These are phyloP conservation scores for Malus hybrid DNA, from an alignment of 331 rosid species.

Conservation along the genomic window DNA sequence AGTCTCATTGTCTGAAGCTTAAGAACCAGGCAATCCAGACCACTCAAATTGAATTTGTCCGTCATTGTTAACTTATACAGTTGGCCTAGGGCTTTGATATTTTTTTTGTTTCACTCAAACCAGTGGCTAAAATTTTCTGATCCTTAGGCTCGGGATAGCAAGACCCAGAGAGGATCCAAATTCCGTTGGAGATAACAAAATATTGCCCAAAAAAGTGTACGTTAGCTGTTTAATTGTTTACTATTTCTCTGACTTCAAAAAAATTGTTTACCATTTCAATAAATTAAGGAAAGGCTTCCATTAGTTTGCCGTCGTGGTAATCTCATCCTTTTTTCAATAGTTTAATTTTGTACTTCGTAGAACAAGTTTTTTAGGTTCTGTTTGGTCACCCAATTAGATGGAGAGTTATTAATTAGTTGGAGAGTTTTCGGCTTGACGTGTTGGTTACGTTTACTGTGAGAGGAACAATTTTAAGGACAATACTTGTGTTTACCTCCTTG, in stretches of 20 bases:
- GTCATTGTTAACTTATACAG: no score
- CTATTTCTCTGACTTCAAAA: no score
- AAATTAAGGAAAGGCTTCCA: background rate
- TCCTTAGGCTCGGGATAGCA: accelerated
- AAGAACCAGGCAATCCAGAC: no score
- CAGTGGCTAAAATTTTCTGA: no score
- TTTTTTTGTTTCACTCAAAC: no score
- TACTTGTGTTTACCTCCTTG: no score
- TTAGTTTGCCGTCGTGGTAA: background rate
- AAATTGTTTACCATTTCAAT: background rate
- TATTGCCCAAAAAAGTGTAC: background rate
- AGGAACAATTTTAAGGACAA: background rate
- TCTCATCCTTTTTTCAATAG: background rate
- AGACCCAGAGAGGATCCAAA: no score
- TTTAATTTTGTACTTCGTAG: background rate
- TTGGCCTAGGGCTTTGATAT: no score
- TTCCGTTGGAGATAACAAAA: background rate
- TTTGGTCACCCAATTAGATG: background rate
- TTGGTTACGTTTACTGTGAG: background rate
- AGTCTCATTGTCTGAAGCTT: no score
- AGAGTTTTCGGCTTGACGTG: background rate
- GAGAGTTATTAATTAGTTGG: background rate
- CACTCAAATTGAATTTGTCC: no score
- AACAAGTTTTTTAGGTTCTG: background rate
- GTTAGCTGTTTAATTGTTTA: background rate